These are phyloP conservation scores for Xylaria hypoxylon DNA, from an alignment of 2,329 filamentous ascomycete genomes.

Conservation along the genomic window DNA sequence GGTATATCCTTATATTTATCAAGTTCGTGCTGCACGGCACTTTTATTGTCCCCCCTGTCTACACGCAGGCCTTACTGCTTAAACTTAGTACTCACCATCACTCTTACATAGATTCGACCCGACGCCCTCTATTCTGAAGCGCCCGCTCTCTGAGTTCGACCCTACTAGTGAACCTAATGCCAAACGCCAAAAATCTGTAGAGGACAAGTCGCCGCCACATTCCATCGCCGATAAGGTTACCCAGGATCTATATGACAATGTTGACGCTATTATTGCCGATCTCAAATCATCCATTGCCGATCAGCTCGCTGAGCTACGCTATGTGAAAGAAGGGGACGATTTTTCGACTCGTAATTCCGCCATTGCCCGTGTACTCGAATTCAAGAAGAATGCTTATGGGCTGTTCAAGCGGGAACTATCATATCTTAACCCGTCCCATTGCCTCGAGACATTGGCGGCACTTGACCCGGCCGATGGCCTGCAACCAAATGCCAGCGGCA, in stretches of 20 bases:
- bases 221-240: conserved; percentile 67
- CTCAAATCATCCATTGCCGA: conserved; percentile 62
- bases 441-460: conserved; percentile 53
- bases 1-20: conserved; percentile 20
- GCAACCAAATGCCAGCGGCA: conserved; percentile 56
- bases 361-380: conserved; percentile 62
- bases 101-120: conserved; percentile 62
- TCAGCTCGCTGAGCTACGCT: conserved; percentile 60
- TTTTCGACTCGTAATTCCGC: conserved; percentile 50
- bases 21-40: conserved; percentile 13
- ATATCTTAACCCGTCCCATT: conserved; percentile 57
- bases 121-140: conserved; percentile 66
- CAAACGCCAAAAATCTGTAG: conserved; percentile 71
- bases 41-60: conserved; percentile 7
- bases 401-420: conserved; percentile 71
- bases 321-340: conserved; percentile 41
- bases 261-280: conserved; percentile 74
- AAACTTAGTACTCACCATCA: conserved; percentile 21
- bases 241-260: conserved; percentile 64
- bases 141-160: conserved; percentile 60
- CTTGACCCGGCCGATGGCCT: conserved; percentile 56
- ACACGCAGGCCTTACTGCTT: background rate
- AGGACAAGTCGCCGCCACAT: conserved; percentile 52
- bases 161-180: conserved; percentile 64
- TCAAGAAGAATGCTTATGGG: conserved; percentile 72